Evolutionary conservation across 768 basidiomycete genomes (phyloP).

Genomic region (Lanmaoa rubissima): DNA sequence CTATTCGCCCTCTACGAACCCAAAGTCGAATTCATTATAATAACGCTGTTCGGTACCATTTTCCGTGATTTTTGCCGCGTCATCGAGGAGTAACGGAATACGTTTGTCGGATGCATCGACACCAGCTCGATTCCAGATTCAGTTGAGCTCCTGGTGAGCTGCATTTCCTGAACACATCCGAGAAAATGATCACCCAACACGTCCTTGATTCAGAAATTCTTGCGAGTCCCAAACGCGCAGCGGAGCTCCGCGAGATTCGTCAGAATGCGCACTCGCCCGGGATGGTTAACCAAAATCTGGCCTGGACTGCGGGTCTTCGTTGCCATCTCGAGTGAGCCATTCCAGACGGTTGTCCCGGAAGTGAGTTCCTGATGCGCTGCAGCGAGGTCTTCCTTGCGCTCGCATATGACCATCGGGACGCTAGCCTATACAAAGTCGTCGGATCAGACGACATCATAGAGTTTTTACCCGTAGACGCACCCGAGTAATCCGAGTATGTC

Average conservation of each 20-base stretch:
- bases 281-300: constrained; percentile 26
- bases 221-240: constrained; percentile 18
- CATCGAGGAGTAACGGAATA: constrained; percentile 24
- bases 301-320: constrained; percentile 11
- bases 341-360: constrained; percentile 23
- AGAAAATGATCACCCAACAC: background rate
- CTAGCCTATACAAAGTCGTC: constrained; percentile 22
- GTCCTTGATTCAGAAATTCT: constrained; percentile 9
- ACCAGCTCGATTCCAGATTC: constrained; percentile 16
- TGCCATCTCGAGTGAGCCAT: constrained; percentile 24
- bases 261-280: background rate
- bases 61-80: constrained; percentile 22
- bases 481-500: constrained; percentile 22
- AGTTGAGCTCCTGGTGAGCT: constrained; percentile 7
- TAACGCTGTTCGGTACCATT: constrained; percentile 18
- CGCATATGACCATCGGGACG: constrained; percentile 23
- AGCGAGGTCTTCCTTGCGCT: constrained; percentile 25
- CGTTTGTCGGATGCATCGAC: constrained; percentile 17
- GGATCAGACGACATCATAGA: constrained; percentile 26
- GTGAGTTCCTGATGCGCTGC: constrained; percentile 2
- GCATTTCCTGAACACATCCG: background rate
- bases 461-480: constrained; percentile 16
- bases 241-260: constrained; percentile 13
- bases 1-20: constrained; percentile 24
- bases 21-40: constrained; percentile 19